Evolutionary conservation across 169 alveolate species (phyloP).

Genomic region (Eimeria acervulina): DNA sequence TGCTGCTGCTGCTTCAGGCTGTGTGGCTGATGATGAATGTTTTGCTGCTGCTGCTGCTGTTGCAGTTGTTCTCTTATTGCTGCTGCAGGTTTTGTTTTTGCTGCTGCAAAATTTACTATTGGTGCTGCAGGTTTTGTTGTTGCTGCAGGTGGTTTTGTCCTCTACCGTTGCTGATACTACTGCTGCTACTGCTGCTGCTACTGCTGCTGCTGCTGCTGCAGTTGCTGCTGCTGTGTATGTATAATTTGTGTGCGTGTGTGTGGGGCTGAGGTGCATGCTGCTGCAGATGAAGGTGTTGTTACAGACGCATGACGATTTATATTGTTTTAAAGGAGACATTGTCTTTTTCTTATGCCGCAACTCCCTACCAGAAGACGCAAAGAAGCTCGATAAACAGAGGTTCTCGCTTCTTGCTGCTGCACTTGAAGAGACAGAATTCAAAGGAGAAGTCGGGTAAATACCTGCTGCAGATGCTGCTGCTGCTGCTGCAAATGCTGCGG

Average conservation of each 20-base stretch:
- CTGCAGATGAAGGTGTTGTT: not conserved
- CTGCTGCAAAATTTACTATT: not conserved
- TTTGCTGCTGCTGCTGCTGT: not conserved
- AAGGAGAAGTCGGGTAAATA: slow-evolving; percentile 56
- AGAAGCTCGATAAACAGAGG: slow-evolving; percentile 8
- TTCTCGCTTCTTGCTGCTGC: slow-evolving; percentile 25
- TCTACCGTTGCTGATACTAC: too few relatives aligned
- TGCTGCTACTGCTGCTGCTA: not conserved
- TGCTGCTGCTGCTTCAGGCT: not conserved
- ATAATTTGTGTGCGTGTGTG: too few relatives aligned
- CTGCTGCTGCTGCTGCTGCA: not conserved
- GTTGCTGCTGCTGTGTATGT: not conserved
- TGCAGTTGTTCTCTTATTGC: too few relatives aligned
- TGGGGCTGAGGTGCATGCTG: too few relatives aligned
- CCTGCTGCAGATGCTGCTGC: too few relatives aligned
- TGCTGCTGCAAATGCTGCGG: too few relatives aligned
- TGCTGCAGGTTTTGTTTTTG: not conserved
- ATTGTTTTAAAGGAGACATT: not conserved
- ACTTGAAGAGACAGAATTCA: slow-evolving; percentile 11
- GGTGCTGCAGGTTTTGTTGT: not conserved
- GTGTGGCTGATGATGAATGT: not conserved
- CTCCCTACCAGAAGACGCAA: not conserved
- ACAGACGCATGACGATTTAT: not conserved
- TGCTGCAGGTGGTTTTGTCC: too few relatives aligned
- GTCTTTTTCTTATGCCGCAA: too few relatives aligned